A percentile compares a stretch with the other conserved stretches of the same genome.
Evolutionary conservation across 148 eudicot species (phyloP).

Genomic region (Chenopodium suecicum): DNA sequence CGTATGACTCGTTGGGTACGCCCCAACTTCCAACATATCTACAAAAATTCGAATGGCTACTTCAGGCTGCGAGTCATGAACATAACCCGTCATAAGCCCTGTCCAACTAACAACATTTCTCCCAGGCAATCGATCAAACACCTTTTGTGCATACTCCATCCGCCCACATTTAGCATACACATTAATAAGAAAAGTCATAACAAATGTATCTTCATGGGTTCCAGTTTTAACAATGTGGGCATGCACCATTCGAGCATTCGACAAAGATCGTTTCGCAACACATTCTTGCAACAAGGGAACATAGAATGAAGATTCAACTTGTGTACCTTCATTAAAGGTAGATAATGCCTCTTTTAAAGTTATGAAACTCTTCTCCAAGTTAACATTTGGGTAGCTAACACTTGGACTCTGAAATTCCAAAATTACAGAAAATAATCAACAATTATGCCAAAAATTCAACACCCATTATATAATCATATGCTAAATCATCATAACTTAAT

Average conservation of each 20-base stretch:
- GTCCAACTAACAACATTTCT: constrained; percentile 79
- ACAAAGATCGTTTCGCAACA: constrained; percentile 37
- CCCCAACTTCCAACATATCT: constrained; percentile 55
- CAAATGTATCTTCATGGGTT: constrained; percentile 42
- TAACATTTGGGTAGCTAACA: constrained; percentile 33
- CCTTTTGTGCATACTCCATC: constrained; percentile 55
- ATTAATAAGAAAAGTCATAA: constrained; percentile 66
- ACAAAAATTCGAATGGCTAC: constrained; percentile 45
- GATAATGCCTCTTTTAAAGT: constrained; percentile 41
- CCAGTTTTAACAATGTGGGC: constrained; percentile 66
- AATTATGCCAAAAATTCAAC: constrained; percentile 1
- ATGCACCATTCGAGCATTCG: constrained; percentile 43
- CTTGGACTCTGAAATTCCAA: constrained; percentile 31
- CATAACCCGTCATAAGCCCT: constrained; percentile 64
- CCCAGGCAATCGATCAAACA: constrained; percentile 51
- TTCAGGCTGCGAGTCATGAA: constrained; percentile 50
- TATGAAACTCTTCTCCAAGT: constrained; percentile 31
- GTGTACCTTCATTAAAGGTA: constrained; percentile 33
- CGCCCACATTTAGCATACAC: constrained; percentile 59
- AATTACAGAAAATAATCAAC: constrained; percentile 4
- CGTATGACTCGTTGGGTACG: constrained; percentile 54
- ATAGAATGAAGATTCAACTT: constrained; percentile 42
- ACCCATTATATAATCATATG: background rate
- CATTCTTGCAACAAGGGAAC: constrained; percentile 65
- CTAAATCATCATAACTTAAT: background rate